These are phyloP conservation scores for Alloascoidea hylecoeti DNA, from an alignment of 805 yeast genomes.

Conservation along the genomic window DNA sequence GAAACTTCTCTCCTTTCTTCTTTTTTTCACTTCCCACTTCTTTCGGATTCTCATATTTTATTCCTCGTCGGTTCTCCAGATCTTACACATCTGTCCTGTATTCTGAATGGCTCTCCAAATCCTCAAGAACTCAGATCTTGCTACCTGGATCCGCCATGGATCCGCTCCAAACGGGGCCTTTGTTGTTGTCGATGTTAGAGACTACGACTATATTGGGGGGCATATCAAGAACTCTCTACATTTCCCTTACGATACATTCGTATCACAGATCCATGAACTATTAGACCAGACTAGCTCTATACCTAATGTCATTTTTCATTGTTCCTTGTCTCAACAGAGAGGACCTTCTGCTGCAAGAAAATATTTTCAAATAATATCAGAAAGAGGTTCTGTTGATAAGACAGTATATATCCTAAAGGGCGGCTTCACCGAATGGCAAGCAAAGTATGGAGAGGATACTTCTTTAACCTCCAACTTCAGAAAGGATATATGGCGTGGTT, in stretches of 20 bases:
- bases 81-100: too few species aligned
- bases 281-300: not conserved
- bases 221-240: not conserved
- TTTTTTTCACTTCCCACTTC: too few species aligned
- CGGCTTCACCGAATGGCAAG: conserved; percentile 1
- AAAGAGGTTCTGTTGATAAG: not conserved
- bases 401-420: not conserved
- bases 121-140: too few species aligned
- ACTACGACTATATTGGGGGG: conserved; percentile 1
- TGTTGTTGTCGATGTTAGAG: conserved; percentile 1
- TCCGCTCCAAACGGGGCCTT: not conserved
- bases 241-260: not conserved
- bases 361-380: not conserved
- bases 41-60: too few species aligned
- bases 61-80: too few species aligned
- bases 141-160: conserved; percentile 1
- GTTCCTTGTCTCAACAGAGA: not conserved
- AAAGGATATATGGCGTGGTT: not conserved
- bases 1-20: too few species aligned
- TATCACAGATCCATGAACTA: not conserved
- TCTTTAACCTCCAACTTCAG: not conserved
- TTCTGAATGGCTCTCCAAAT: too few species aligned
- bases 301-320: not conserved
- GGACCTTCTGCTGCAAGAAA: conserved; percentile 1
- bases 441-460: not conserved